Percentiles rank a stretch among this genome's conserved stretches.
Evolutionary conservation across 2,329 filamentous ascomycete genomes (phyloP).

Genomic region (Alternaria burnsii): DNA sequence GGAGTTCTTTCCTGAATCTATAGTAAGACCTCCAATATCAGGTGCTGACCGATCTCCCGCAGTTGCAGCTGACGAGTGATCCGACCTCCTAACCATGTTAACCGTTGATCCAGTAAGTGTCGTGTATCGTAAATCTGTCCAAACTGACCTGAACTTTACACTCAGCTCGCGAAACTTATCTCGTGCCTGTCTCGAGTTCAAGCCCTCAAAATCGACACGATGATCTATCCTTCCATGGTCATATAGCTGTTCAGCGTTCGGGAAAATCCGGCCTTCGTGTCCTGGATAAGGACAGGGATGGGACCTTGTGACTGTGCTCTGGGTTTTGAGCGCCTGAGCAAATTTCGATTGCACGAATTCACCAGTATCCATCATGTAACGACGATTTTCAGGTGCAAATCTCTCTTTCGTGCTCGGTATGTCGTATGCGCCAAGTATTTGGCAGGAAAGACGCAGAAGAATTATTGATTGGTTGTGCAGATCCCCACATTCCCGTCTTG

Average conservation of each 20-base stretch:
- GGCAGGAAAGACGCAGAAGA: not conserved
- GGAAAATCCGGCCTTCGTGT: constrained; percentile 41
- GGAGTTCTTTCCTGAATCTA: constrained; percentile 32
- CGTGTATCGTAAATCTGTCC: not conserved
- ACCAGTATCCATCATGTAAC: constrained; percentile 28
- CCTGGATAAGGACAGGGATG: constrained; percentile 43
- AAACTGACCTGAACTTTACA: constrained; percentile 28
- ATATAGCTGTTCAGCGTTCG: constrained; percentile 33
- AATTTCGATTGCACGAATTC: constrained; percentile 38
- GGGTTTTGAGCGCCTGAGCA: constrained; percentile 36
- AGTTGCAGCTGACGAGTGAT: constrained; percentile 38
- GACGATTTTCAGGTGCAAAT: not conserved
- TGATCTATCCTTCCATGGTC: constrained; percentile 43
- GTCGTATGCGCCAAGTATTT: not conserved
- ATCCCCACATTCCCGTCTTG: constrained; percentile 1
- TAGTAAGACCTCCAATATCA: constrained; percentile 41
- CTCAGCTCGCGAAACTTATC: constrained; percentile 34
- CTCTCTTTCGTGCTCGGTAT: not conserved
- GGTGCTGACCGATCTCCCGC: constrained; percentile 38
- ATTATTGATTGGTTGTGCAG: not conserved
- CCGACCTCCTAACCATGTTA: constrained; percentile 27
- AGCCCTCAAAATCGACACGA: constrained; percentile 24
- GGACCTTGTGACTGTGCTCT: constrained; percentile 28
- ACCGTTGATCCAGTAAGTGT: constrained; percentile 7
- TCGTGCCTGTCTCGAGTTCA: constrained; percentile 31